These are phyloP conservation scores for Colletotrichum gloeosporioides DNA, from an alignment of 2,329 filamentous ascomycete species.

Conservation along the genomic window DNA sequence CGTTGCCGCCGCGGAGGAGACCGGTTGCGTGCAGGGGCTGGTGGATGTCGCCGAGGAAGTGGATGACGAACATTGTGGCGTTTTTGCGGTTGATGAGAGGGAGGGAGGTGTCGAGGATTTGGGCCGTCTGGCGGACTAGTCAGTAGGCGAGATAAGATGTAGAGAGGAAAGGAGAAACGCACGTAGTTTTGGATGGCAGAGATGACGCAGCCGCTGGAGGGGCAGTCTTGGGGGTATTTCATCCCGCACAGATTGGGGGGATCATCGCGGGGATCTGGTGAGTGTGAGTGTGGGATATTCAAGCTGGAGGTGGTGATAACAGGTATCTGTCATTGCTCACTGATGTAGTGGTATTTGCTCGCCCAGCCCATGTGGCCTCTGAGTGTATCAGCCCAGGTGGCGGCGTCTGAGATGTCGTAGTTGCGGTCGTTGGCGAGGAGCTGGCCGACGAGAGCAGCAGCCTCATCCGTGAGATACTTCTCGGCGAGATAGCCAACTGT, in stretches of 20 bases:
- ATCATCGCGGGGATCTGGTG: slow-evolving; percentile 14
- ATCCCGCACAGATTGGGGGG: slow-evolving; percentile 21
- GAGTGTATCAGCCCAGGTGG: slow-evolving; percentile 22
- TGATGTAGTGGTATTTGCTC: slow-evolving; percentile 25
- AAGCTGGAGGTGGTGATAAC: neutral
- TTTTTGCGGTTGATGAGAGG: slow-evolving; percentile 31
- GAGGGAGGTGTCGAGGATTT: slow-evolving; percentile 17
- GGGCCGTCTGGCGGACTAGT: neutral
- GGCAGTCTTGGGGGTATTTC: slow-evolving; percentile 22
- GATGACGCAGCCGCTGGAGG: slow-evolving; percentile 20
- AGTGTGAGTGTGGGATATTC: neutral
- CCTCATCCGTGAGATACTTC: slow-evolving; percentile 17
- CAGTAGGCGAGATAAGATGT: neutral
- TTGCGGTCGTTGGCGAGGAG: slow-evolving; percentile 21
- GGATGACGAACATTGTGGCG: slow-evolving; percentile 24
- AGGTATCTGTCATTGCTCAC: neutral
- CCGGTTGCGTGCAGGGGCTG: slow-evolving; percentile 24
- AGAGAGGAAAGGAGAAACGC: neutral
- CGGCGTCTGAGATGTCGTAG: slow-evolving; percentile 22
- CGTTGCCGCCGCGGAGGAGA: slow-evolving; percentile 22
- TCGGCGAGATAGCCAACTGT: slow-evolving; percentile 23
- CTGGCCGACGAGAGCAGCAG: slow-evolving; percentile 12
- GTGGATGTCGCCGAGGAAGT: slow-evolving; percentile 23
- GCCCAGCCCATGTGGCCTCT: slow-evolving; percentile 21
- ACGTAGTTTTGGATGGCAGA: slow-evolving; percentile 22